Evolutionary conservation across 768 basidiomycete genomes (phyloP), one percentile per base, ranked within the genome.

Genomic region (Phaffia australis): DNA sequence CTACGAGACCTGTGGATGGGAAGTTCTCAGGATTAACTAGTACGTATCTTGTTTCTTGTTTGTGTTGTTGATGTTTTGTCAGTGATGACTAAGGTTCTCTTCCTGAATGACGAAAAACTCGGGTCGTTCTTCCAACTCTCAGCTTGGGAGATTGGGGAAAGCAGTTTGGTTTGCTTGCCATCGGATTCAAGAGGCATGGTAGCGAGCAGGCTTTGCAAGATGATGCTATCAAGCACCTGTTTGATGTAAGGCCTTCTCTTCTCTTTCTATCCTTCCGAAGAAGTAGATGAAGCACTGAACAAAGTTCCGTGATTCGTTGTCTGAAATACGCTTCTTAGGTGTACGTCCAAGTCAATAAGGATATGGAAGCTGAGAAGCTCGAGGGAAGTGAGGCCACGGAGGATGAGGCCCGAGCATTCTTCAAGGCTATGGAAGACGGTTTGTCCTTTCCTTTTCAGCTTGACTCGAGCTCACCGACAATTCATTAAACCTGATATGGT

Each of bases 211-310:
- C 84, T 71, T 83, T 99, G 14, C 82, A 87, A 74, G 81, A 82
- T 70, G 87, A 99, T 74, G 85, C 94, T 1, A 95, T 99, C 78
- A 90, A 90, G 73, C 94, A 99, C 74, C 81, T 98, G 4, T 91
- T 88, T 74, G 84, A 94, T 42, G 83, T 74, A 65, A 68, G 71
- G 67, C 49, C 5, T 21, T 3, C 50, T 15, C 48, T 27, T 57
- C 48, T 49, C n/a, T 11, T 18, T 16, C n/a, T 19, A 51, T 25
- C 11, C n/a, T 25, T 23, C 0, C 25, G n/a, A 21, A n/a, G n/a
- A 11, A n/a, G 4, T 23, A 48, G 3, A 6, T 9, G 21, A 52
- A 46, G 46, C 15, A 14, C 52, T 27, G 56, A 61, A 23, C 59
- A 19, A 27, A 47, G 35, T 35, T 3, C 25, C 19, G 5, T 51